phyloP scores from a whole-genome alignment of 2,329 filamentous ascomycete genomes.

The Ambrosiella beaveri region DNA sequence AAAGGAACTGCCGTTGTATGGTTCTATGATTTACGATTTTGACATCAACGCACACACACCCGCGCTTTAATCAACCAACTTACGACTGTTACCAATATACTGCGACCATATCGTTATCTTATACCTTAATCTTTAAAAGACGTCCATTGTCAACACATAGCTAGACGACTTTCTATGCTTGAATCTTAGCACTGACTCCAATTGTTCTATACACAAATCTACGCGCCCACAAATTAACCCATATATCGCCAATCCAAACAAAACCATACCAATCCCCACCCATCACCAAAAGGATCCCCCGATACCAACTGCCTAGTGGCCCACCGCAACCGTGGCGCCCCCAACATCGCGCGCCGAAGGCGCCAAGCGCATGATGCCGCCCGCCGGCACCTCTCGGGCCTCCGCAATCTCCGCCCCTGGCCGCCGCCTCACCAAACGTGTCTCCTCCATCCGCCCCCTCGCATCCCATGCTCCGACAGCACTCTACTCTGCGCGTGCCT shows the following conservation, averaged over 20 bases:
- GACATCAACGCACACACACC: too few species aligned
- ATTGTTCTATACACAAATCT: too few species aligned
- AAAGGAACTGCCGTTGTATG: too few species aligned
- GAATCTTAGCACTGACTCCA: too few species aligned
- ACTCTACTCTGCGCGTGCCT: neutral
- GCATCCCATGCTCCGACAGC: neutral
- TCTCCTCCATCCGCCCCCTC: slow-evolving; percentile 7
- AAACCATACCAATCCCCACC: neutral
- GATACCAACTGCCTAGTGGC: neutral
- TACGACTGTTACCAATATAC: too few species aligned
- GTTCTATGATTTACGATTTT: too few species aligned
- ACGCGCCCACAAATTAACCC: neutral
- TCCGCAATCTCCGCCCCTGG: slow-evolving; percentile 7
- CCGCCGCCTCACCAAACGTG: slow-evolving; percentile 11
- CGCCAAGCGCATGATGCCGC: slow-evolving; percentile 10
- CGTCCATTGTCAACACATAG: too few species aligned
- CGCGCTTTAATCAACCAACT: too few species aligned
- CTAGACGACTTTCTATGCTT: too few species aligned
- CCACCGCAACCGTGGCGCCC: slow-evolving; percentile 12
- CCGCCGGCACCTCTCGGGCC: slow-evolving; percentile 2
- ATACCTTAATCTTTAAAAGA: too few species aligned
- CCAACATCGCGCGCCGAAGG: slow-evolving; percentile 8
- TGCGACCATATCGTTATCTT: too few species aligned
- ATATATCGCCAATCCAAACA: neutral
- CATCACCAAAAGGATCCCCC: neutral